phyloP scores from a whole-genome alignment of 1,284 basidiomycete genomes.

The Gastroboletus turbinatus region DNA sequence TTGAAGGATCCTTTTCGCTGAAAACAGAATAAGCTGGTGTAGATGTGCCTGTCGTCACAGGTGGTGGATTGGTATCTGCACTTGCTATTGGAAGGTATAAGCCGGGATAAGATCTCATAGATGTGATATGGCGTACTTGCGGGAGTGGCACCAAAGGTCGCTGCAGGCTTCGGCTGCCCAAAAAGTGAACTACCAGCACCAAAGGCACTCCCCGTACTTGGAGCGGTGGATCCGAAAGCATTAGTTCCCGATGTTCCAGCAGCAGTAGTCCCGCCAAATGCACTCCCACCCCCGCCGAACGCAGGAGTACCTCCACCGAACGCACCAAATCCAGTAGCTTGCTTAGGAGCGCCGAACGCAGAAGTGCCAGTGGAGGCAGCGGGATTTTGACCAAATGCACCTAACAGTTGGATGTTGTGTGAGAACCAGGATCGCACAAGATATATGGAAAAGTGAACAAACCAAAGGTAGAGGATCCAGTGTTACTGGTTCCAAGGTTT shows the following conservation, averaged over 20 bases:
- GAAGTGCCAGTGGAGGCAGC: slow-evolving; percentile 40
- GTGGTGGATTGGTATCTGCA: slow-evolving; percentile 37
- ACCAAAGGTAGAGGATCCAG: slow-evolving; percentile 59
- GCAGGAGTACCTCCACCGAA: slow-evolving; percentile 52
- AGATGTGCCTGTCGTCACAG: slow-evolving; percentile 62
- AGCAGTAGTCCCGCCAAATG: slow-evolving; percentile 32
- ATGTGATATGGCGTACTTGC: slow-evolving; percentile 31
- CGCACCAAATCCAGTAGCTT: slow-evolving; percentile 66
- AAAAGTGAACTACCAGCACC: slow-evolving; percentile 44
- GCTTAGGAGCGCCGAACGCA: slow-evolving; percentile 63
- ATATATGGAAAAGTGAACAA: slow-evolving; percentile 27
- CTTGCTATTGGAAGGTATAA: slow-evolving; percentile 29
- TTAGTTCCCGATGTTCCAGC: slow-evolving; percentile 35
- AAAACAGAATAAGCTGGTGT: slow-evolving; percentile 56
- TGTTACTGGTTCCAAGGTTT: slow-evolving; percentile 43
- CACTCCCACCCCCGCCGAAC: slow-evolving; percentile 37
- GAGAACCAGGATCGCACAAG: slow-evolving; percentile 14
- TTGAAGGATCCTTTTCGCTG: slow-evolving; percentile 58
- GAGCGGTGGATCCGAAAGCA: slow-evolving; percentile 45
- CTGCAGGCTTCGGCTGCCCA: slow-evolving; percentile 49
- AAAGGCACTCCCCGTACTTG: slow-evolving; percentile 40
- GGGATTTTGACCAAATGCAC: slow-evolving; percentile 57
- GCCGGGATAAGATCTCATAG: background rate
- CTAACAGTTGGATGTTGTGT: slow-evolving; percentile 35
- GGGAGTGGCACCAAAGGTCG: slow-evolving; percentile 46